Evolutionary conservation across 768 basidiomycete genomes (phyloP), one percentile per base, ranked within the genome.

Genomic region (Leccinum rimulosum): DNA sequence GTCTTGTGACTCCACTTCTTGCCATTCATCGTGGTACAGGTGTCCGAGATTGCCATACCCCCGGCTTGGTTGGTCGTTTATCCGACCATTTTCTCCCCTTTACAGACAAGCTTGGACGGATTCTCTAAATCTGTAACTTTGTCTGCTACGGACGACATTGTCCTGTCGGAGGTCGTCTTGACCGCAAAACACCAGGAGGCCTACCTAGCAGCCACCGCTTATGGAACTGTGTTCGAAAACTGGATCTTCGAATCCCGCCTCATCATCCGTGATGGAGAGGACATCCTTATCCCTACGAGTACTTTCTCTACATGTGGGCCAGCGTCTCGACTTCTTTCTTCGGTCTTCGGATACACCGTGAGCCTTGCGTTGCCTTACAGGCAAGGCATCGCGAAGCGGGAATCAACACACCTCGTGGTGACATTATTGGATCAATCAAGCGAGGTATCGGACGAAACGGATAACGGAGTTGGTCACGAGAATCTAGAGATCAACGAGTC

Each of bases 401-500:
- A 77, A 12, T 56, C 63, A 19, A 92, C 91, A 1, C 77, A 73
- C 50, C 72, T 93, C 52, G 74, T 86, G 52, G 67, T 88, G 14
- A 72, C 80, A 1, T 73, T 74, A 27, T 69, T 69, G 22, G 64
- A 73, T 27, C 61, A 54, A 28, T 25, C 55, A 57, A 52, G n/a
- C 8, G 47, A 36, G 33, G 50, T 5, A 7, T 53, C 52, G 19
- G 60, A 55, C 57, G 59, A 54, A 33, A 59, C 27, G 48, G 52
- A 60, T 15, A 22, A 1, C 15, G 59, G 52, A 25, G 65, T 62
- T 62, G 61, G 59, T 48, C 64, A 66, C 9, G 84, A 86, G 33
- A 68, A 62, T 17, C 70, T 91, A 50, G 90, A 91, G 71, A 93
- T 93, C 55, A 82, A 82, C 64, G 86, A 91, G 66, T 80, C 74